These are phyloP conservation scores for Trichomonas vaginalis DNA, from an alignment of 208 protist species.

Conservation along the genomic window DNA sequence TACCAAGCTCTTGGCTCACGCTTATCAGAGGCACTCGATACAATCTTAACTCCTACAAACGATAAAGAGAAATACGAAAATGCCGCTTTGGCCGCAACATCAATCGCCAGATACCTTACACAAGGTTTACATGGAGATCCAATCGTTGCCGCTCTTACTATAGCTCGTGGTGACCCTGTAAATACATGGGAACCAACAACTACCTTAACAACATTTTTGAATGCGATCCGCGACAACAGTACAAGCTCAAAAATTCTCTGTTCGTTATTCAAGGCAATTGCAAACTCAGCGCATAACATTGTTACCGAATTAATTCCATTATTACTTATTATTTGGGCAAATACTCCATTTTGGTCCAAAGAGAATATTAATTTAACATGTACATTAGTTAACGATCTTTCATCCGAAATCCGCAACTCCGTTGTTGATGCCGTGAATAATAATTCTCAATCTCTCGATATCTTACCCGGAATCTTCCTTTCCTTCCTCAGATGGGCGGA, in stretches of 20 bases:
- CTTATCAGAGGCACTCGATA: background rate
- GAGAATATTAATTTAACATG: background rate
- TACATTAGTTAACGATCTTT: background rate
- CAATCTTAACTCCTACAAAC: background rate
- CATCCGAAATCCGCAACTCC: background rate
- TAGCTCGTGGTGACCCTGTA: background rate
- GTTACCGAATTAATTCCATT: background rate
- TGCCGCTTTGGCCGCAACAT: background rate
- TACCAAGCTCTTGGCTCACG: background rate
- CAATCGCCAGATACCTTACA: background rate
- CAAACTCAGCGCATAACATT: background rate
- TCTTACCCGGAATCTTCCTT: background rate
- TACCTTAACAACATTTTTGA: background rate
- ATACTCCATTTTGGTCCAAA: background rate
- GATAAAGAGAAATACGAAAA: background rate
- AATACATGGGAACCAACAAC: background rate
- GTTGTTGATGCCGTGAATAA: background rate
- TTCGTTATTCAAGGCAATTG: background rate
- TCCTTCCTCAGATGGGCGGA: background rate
- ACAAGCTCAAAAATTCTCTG: background rate
- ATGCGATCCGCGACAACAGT: background rate
- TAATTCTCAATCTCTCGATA: background rate
- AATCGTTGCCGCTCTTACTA: background rate
- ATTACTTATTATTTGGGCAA: background rate
- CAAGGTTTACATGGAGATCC: background rate